Evolutionary conservation across 1,284 basidiomycete genomes (phyloP).

Genomic region (Pseudozyma thailandica): DNA sequence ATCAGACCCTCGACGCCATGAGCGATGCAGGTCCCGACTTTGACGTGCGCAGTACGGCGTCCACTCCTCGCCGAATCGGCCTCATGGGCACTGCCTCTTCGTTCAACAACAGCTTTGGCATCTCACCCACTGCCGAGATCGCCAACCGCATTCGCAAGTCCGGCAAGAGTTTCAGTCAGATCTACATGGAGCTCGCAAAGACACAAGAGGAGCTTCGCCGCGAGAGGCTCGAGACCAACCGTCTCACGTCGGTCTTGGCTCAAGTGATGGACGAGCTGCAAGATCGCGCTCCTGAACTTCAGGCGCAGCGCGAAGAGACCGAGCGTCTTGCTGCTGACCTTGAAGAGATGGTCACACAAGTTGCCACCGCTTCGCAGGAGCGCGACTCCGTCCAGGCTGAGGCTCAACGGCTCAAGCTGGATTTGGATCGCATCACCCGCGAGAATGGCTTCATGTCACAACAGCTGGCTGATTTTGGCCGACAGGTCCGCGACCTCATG

Average conservation of each 20-base stretch:
- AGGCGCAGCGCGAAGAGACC: constrained; percentile 65
- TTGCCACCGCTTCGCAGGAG: constrained; percentile 50
- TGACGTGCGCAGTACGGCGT: constrained; percentile 30
- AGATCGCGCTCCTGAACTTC: constrained; percentile 59
- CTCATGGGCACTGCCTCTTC: constrained; percentile 39
- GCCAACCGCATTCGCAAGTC: constrained; percentile 69
- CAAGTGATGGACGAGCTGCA: constrained; percentile 64
- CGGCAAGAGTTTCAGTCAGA: constrained; percentile 87
- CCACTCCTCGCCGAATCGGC: constrained; percentile 28
- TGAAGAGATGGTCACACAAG: constrained; percentile 44
- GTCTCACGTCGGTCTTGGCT: constrained; percentile 57
- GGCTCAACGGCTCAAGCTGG: constrained; percentile 74
- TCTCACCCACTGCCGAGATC: constrained; percentile 80
- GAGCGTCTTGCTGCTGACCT: constrained; percentile 55
- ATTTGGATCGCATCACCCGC: constrained; percentile 71
- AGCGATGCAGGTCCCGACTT: constrained; percentile 35
- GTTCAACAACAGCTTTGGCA: constrained; percentile 40
- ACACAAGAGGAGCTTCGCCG: constrained; percentile 83
- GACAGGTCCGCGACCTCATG: constrained; percentile 82
- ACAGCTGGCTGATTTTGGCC: constrained; percentile 82
- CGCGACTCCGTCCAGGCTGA: constrained; percentile 70
- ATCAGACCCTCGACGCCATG: constrained; percentile 27
- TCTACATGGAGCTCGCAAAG: constrained; percentile 86
- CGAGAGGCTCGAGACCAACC: constrained; percentile 72
- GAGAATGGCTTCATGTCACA: constrained; percentile 78